Base-by-base conservation (phyloP, 2,329 filamentous ascomycete species). In the Leptosphaerulina australis region DNA sequence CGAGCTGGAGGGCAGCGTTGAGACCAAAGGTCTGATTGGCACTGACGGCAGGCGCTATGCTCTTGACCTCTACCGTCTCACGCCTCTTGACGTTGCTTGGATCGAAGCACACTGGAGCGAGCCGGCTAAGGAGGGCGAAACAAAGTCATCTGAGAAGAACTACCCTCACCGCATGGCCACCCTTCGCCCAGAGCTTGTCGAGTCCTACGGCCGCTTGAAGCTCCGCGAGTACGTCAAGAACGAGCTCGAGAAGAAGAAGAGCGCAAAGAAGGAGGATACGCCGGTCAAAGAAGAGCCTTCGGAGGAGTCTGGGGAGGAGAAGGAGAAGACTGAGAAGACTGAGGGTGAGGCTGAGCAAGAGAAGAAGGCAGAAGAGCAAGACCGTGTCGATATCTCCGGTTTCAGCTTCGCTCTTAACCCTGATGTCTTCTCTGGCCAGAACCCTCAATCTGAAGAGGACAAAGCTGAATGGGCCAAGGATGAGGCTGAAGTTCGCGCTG, bases 91-190 rank as follows among this genome's bases (percentile, higher is more conserved):
- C 73, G 86, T 97, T 47, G 75, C 82, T 17, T 99, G 95, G 92
- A 81, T 96, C 62, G 93, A 99, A 60, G 87, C 93, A 70, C 80
- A 84, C 60, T 82, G 82, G 66, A 72, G 69, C 50, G 73, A 75
- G 47, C 66, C 69, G 3, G 53, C 55, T 14, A 68, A 74, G 51
- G 71, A 72, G n/a, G 76, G 73, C n/a, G 79, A 81, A 40, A 80
- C 55, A 70, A 76, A 77, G 45, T 76, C 73, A 8, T 76, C 74
- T 12, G 71, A 75, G 4, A 76, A 77, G 43, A 78, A 83, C 50
- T 99, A 99, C 69, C 94, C 94, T 35, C 94, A 99, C 74, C 87
- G 91, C 35, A 99, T 99, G 94, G 91, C 94, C 2, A 91, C 97
- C 22, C 80, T 99, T 49, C 85, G 94, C 59, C 86, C 91, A 11